Evolutionary conservation across 2,329 filamentous ascomycete species (phyloP).

Genomic region (Metarhizium sp.): DNA sequence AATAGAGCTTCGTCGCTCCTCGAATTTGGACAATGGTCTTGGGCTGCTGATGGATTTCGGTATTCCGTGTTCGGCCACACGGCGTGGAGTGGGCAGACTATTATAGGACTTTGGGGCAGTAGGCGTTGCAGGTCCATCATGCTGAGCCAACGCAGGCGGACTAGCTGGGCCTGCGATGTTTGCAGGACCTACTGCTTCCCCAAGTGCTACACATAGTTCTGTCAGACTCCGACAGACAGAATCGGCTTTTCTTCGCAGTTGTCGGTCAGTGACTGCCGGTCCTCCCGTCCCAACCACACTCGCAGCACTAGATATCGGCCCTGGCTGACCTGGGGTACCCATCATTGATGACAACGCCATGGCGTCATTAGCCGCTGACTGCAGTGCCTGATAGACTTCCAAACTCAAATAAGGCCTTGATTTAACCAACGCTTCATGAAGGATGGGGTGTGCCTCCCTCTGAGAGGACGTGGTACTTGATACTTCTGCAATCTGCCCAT

Average conservation of each 20-base stretch:
- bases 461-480: conserved; percentile 32
- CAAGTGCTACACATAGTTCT: conserved; percentile 79
- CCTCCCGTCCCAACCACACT: conserved; percentile 48
- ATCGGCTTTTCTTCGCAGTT: conserved; percentile 82
- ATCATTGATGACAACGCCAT: conserved; percentile 70
- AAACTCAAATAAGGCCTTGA: conserved; percentile 59
- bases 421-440: conserved; percentile 74
- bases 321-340: conserved; percentile 59
- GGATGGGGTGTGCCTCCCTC: conserved; percentile 61
- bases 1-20: conserved; percentile 42
- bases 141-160: conserved; percentile 12
- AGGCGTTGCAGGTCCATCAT: conserved; percentile 29
- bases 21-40: conserved; percentile 39
- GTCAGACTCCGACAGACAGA: conserved; percentile 88
- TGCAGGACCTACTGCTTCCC: conserved; percentile 30
- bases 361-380: conserved; percentile 74
- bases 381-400: conserved; percentile 69
- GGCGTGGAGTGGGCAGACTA: conserved; percentile 27
- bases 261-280: conserved; percentile 61
- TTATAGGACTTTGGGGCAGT: conserved; percentile 33
- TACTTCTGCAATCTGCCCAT: conserved; percentile 22
- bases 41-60: conserved; percentile 33
- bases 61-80: conserved; percentile 29
- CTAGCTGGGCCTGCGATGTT: conserved; percentile 8
- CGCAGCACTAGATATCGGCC: conserved; percentile 57